Conservation (phyloP, 257 asterid species). For the Linderniella brevidens region DNA sequence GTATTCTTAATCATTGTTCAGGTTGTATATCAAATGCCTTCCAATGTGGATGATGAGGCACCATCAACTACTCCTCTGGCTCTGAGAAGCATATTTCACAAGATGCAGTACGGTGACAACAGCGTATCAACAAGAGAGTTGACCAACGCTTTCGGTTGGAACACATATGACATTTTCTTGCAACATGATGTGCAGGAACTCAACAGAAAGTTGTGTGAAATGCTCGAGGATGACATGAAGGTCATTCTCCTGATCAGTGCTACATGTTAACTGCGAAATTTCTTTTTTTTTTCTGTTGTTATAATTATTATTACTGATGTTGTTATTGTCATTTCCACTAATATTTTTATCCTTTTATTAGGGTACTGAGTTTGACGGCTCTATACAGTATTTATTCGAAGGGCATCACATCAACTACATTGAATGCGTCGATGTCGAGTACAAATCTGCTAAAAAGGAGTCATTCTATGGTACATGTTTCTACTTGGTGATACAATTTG, state of each 20-base stretch:
- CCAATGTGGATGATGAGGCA: conserved; percentile 75
- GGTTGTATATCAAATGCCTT: conserved; percentile 93
- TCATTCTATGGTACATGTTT: conserved; percentile 52
- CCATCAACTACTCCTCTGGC: conserved; percentile 77
- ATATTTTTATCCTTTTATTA: conserved; percentile 15
- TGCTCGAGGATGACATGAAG: conserved; percentile 86
- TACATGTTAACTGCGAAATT: conserved; percentile 8
- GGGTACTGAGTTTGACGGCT: conserved; percentile 87
- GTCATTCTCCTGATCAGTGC: conserved; percentile 17
- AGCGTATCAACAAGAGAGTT: conserved; percentile 86
- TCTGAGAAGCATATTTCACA: conserved; percentile 68
- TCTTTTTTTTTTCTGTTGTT: not conserved
- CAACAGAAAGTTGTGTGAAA: conserved; percentile 73
- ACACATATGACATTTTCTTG: conserved; percentile 68
- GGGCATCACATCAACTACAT: conserved; percentile 85
- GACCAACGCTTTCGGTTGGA: conserved; percentile 85
- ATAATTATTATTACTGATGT: conserved; percentile 3
- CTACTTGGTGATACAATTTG: conserved; percentile 10
- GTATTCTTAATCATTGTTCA: conserved; percentile 10
- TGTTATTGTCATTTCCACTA: not conserved
- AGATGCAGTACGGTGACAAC: conserved; percentile 67
- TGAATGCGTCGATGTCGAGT: conserved; percentile 70
- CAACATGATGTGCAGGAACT: conserved; percentile 87
- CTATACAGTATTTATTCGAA: conserved; percentile 70
- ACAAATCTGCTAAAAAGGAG: conserved; percentile 73